Conservation (phyloP, 768 basidiomycete species). For the Mycena pura region DNA sequence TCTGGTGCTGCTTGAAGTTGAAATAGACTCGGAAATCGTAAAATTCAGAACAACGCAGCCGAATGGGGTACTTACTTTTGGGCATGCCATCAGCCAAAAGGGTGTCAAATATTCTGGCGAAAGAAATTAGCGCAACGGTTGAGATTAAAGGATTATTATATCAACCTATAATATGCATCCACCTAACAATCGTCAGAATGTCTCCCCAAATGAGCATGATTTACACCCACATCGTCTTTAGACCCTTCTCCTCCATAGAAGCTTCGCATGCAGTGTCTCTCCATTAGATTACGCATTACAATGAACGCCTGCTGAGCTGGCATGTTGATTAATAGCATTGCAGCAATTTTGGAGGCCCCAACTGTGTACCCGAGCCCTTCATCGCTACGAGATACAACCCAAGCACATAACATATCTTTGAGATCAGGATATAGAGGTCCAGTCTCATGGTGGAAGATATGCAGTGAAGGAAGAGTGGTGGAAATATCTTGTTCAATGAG, state of each 20-base stretch:
- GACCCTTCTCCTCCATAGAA: slow-evolving; percentile 78
- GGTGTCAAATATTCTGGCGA: slow-evolving; percentile 85
- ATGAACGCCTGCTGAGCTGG: slow-evolving; percentile 76
- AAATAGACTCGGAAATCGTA: slow-evolving; percentile 70
- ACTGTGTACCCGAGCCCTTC: slow-evolving; percentile 78
- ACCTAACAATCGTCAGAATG: slow-evolving; percentile 8
- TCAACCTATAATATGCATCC: slow-evolving; percentile 74
- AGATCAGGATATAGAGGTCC: slow-evolving; percentile 86
- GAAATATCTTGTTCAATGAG: slow-evolving; percentile 78
- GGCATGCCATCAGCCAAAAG: slow-evolving; percentile 93
- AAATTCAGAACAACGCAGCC: neutral
- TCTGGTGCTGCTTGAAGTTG: slow-evolving; percentile 93
- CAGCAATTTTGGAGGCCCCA: slow-evolving; percentile 78
- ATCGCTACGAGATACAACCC: slow-evolving; percentile 86
- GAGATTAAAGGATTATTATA: neutral
- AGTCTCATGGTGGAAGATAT: slow-evolving; percentile 77
- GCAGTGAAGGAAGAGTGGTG: slow-evolving; percentile 75
- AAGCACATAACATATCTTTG: slow-evolving; percentile 84
- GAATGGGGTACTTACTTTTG: slow-evolving; percentile 63
- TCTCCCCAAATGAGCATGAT: neutral
- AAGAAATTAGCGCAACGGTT: neutral
- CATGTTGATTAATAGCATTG: slow-evolving; percentile 88
- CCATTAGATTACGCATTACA: slow-evolving; percentile 84
- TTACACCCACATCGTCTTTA: slow-evolving; percentile 70
- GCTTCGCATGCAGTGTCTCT: slow-evolving; percentile 83